Percentiles rank a stretch among this genome's conserved stretches.
These are phyloP conservation scores for Stagonosporopsis rhizophila DNA, from an alignment of 2,329 filamentous ascomycete genomes.

Conservation along the genomic window DNA sequence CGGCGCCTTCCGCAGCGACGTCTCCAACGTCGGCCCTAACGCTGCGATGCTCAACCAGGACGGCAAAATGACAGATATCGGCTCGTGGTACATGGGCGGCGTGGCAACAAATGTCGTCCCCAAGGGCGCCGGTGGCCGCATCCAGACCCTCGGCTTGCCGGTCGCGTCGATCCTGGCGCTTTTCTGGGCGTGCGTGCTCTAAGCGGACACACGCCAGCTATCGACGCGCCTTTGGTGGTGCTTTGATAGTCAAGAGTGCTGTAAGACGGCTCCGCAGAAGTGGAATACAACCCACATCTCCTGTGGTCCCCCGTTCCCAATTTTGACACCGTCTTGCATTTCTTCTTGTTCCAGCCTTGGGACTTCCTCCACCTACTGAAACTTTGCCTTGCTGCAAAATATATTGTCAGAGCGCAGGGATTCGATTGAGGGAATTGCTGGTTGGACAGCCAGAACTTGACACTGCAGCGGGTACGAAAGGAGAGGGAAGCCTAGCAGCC, in stretches of 20 bases:
- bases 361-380: too few species aligned
- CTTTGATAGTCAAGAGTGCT: background rate
- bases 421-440: too few species aligned
- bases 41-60: conserved; percentile 72
- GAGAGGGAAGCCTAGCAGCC: background rate
- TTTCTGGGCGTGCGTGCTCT: conserved; percentile 10
- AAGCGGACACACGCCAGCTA: background rate
- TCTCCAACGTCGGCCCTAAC: conserved; percentile 77
- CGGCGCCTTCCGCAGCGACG: conserved; percentile 72
- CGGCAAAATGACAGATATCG: conserved; percentile 76
- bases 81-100: conserved; percentile 76
- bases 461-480: too few species aligned
- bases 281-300: too few species aligned
- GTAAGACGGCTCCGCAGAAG: background rate
- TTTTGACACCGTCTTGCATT: background rate
- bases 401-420: background rate
- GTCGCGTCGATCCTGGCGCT: background rate
- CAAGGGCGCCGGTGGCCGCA: conserved; percentile 11
- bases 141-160: conserved; percentile 5
- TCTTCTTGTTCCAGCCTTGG: background rate
- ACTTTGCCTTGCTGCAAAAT: too few species aligned
- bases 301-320: background rate
- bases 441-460: background rate
- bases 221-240: background rate
- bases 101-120: conserved; percentile 15